Evolutionary conservation across 2,329 filamentous ascomycete genomes (phyloP).

Genomic region (Stachybotrys echinatus): DNA sequence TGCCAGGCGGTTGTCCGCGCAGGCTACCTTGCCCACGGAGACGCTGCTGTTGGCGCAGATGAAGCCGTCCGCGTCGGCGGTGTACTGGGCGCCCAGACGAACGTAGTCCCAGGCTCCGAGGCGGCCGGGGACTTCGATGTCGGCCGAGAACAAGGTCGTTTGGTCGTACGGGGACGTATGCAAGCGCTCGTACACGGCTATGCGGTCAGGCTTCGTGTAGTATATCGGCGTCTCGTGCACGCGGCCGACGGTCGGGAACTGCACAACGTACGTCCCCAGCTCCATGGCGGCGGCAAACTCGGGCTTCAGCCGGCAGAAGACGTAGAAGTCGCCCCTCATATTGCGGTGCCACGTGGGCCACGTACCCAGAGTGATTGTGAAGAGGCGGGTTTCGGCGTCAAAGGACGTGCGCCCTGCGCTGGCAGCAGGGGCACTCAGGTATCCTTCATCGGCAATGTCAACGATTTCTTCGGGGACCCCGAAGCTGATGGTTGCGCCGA

Average conservation of each 20-base stretch:
- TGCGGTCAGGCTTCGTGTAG: neutral
- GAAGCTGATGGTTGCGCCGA: constrained; percentile 4
- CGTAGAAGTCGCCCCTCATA: constrained; percentile 6
- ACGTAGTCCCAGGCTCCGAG: constrained; percentile 6
- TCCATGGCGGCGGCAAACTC: constrained; percentile 1
- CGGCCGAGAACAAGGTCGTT: constrained; percentile 1
- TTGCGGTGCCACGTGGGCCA: constrained; percentile 6
- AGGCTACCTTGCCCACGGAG: neutral
- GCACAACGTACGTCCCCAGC: constrained; percentile 2
- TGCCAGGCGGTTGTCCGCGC: neutral
- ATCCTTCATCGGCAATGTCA: constrained; percentile 3
- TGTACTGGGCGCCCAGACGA: neutral
- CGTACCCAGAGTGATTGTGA: constrained; percentile 1
- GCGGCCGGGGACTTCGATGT: constrained; percentile 6
- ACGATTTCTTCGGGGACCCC: constrained; percentile 6
- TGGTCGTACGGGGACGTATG: neutral
- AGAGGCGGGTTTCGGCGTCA: neutral
- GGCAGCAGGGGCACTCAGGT: constrained; percentile 1
- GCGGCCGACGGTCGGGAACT: constrained; percentile 1
- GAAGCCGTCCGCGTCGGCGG: neutral
- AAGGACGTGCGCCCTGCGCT: neutral
- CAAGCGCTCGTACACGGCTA: constrained; percentile 1
- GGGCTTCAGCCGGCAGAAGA: constrained; percentile 4
- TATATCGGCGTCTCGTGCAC: constrained; percentile 1
- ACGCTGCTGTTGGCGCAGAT: neutral